phyloP scores from a whole-genome alignment of 2,329 filamentous ascomycete genomes.

The Aspergillus caelatus region DNA sequence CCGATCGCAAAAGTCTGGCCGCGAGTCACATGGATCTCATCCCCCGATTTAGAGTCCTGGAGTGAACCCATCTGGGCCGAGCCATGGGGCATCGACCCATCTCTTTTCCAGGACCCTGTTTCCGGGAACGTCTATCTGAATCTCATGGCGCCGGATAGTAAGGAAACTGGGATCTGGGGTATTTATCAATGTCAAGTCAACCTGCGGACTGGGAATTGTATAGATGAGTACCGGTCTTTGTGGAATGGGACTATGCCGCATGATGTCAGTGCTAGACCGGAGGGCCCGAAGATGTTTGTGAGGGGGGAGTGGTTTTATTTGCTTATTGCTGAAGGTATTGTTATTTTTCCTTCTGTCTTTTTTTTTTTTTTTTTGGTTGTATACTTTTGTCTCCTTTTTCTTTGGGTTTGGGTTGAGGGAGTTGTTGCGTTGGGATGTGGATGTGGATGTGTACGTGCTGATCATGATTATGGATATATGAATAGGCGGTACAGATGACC shows the following conservation, averaged over 20 bases:
- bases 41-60: constrained; percentile 8
- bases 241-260: constrained; percentile 9
- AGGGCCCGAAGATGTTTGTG: constrained; percentile 2
- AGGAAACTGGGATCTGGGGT: constrained; percentile 1
- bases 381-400: not conserved
- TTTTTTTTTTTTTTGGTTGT: not conserved
- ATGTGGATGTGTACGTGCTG: not conserved
- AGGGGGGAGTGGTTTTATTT: constrained; percentile 5
- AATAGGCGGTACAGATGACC: constrained; percentile 1
- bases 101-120: constrained; percentile 8
- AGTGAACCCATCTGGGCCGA: constrained; percentile 11
- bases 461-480: not conserved
- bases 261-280: not conserved
- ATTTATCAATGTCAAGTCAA: constrained; percentile 9
- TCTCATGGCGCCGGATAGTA: constrained; percentile 7
- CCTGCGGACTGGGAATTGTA: not conserved
- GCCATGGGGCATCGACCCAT: constrained; percentile 9
- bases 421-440: not conserved
- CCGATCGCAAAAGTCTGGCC: constrained; percentile 5
- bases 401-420: too few species aligned
- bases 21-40: constrained; percentile 1
- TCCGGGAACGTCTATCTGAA: constrained; percentile 9
- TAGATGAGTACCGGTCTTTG: constrained; percentile 1
- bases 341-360: too few species aligned
- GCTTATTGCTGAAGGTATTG: constrained; percentile 4